Percentiles rank a stretch among this genome's conserved stretches.
phyloP scores from a whole-genome alignment of 75 land plant species.

The Azolla pinnata region DNA sequence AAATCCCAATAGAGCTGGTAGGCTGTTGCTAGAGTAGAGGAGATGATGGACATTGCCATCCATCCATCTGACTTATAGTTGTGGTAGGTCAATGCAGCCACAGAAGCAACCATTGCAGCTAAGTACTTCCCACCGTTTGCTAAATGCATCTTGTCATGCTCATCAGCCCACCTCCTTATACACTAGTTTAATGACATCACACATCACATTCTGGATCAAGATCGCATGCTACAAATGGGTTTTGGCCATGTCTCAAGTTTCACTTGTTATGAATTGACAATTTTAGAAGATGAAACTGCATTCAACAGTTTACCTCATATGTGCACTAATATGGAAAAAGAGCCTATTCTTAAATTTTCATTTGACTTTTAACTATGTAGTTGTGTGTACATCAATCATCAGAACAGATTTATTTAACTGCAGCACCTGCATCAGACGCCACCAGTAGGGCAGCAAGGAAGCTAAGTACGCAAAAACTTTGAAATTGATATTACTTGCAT shows the following conservation, averaged over 20 bases:
- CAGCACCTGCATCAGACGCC: slow-evolving; percentile 86
- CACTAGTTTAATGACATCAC: slow-evolving; percentile 56
- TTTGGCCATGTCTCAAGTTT: too few species aligned
- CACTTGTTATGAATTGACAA: too few species aligned
- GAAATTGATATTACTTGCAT: slow-evolving; percentile 23
- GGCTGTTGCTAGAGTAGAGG: slow-evolving; percentile 69
- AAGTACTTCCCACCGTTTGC: slow-evolving; percentile 83
- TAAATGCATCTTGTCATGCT: slow-evolving; percentile 49
- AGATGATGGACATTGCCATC: slow-evolving; percentile 46
- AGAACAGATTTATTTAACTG: too few species aligned
- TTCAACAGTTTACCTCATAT: too few species aligned
- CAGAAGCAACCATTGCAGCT: slow-evolving; percentile 87
- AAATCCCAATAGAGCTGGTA: slow-evolving; percentile 94
- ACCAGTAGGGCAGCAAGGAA: slow-evolving; percentile 82
- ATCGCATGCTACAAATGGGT: too few species aligned
- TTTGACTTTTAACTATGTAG: too few species aligned
- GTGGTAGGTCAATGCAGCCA: slow-evolving; percentile 61
- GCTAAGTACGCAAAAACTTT: slow-evolving; percentile 58
- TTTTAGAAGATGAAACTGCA: too few species aligned
- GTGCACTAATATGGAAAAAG: too few species aligned
- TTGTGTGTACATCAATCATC: too few species aligned
- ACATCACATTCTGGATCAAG: too few species aligned
- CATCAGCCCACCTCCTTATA: slow-evolving; percentile 79
- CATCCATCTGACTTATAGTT: slow-evolving; percentile 45
- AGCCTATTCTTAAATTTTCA: too few species aligned